Evolutionary conservation across 2,329 filamentous ascomycete species (phyloP).

Genomic region (Fusarium subglutinans): DNA sequence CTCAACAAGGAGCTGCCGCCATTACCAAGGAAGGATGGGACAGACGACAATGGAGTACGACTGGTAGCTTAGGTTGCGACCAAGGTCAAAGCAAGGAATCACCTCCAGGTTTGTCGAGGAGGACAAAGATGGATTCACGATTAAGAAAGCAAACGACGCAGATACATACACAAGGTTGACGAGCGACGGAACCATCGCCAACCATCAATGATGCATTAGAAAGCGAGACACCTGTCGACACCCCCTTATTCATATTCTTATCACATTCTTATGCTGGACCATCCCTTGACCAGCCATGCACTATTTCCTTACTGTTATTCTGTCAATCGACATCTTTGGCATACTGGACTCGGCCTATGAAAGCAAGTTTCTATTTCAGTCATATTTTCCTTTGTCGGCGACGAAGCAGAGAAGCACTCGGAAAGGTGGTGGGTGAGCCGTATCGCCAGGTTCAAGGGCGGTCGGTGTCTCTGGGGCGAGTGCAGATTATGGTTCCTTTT

Average conservation of each 20-base stretch:
- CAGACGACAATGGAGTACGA: slow-evolving; percentile 41
- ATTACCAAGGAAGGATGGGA: slow-evolving; percentile 54
- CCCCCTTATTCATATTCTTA: background rate
- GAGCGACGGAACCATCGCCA: slow-evolving; percentile 40
- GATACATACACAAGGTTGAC: slow-evolving; percentile 32
- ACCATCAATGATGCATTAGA: slow-evolving; percentile 43
- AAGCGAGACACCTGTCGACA: slow-evolving; percentile 41
- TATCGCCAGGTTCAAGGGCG: background rate
- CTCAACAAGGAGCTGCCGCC: slow-evolving; percentile 69
- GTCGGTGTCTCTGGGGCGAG: slow-evolving; percentile 17
- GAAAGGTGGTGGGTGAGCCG: slow-evolving; percentile 1
- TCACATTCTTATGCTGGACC: slow-evolving; percentile 21
- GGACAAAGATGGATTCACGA: slow-evolving; percentile 36
- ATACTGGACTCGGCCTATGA: slow-evolving; percentile 33
- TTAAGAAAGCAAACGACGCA: slow-evolving; percentile 38
- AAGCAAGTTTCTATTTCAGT: slow-evolving; percentile 32
- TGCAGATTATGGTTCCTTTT: slow-evolving; percentile 44
- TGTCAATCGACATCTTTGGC: slow-evolving; percentile 27
- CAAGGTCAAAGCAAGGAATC: slow-evolving; percentile 26
- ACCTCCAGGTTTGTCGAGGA: slow-evolving; percentile 17
- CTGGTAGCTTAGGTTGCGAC: slow-evolving; percentile 47
- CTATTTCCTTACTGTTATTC: slow-evolving; percentile 32
- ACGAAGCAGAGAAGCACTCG: slow-evolving; percentile 19
- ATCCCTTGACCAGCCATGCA: slow-evolving; percentile 30
- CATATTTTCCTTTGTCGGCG: slow-evolving; percentile 35